Conservation (phyloP, 306 rosid genomes). For the Datisca glomerata region DNA sequence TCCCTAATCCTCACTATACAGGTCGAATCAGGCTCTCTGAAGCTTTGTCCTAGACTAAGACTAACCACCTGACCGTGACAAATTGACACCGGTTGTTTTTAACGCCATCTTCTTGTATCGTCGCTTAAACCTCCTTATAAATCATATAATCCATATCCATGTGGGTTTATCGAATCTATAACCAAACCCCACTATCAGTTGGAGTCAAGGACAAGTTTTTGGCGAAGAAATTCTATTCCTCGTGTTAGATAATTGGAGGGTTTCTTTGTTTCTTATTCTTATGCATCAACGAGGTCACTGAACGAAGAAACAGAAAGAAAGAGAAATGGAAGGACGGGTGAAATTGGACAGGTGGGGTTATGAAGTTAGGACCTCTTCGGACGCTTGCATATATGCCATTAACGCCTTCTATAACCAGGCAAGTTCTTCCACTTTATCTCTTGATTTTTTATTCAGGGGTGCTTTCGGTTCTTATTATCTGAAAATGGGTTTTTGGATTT, state of each 20-base stretch:
- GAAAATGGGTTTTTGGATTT: constrained; percentile 12
- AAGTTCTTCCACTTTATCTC: constrained; percentile 16
- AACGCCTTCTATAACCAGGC: constrained; percentile 70
- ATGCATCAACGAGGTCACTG: background rate
- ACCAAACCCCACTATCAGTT: background rate
- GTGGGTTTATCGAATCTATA: too few species aligned
- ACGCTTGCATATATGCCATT: constrained; percentile 61
- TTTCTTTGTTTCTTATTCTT: background rate
- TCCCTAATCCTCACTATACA: too few species aligned
- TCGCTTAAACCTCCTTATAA: too few species aligned
- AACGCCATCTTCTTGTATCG: too few species aligned
- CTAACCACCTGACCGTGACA: too few species aligned
- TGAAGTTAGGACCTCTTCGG: constrained; percentile 53
- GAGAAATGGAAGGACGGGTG: constrained; percentile 35
- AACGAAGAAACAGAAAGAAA: background rate
- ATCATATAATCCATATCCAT: too few species aligned
- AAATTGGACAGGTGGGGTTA: constrained; percentile 60
- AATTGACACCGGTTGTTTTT: too few species aligned
- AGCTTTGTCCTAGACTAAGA: too few species aligned
- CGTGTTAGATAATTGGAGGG: background rate
- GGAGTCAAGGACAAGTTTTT: background rate
- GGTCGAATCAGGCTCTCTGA: too few species aligned
- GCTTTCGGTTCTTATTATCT: constrained; percentile 3
- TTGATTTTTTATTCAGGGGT: constrained; percentile 1
- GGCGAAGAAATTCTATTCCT: background rate